Conservation (phyloP, 495 filamentous ascomycete genomes). For the Lichenothelia convexa region DNA sequence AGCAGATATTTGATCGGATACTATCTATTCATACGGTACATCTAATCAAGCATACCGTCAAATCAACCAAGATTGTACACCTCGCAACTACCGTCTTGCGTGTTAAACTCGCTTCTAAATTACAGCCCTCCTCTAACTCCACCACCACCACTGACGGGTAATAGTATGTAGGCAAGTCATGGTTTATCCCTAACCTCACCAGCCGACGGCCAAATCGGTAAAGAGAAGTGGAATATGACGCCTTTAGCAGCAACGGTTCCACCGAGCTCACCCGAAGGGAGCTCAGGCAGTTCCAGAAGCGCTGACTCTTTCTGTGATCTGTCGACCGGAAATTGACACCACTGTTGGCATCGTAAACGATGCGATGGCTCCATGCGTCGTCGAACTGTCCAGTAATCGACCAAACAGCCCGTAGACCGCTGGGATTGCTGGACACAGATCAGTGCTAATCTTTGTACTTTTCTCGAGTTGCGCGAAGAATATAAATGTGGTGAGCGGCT, state of each 20-base stretch:
- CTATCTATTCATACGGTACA: no score
- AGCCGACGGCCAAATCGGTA: constrained; percentile 65
- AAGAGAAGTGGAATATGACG: constrained; percentile 76
- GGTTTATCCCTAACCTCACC: constrained; percentile 72
- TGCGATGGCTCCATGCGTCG: constrained; percentile 60
- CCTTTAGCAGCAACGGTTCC: constrained; percentile 27
- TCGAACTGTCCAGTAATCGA: constrained; percentile 73
- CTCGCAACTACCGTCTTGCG: no score
- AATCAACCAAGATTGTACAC: no score
- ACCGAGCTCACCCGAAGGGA: constrained; percentile 58
- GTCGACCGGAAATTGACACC: constrained; percentile 87
- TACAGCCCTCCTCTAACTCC: no score
- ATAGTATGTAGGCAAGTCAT: constrained; percentile 59
- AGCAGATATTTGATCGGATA: no score
- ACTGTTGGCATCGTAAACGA: no score
- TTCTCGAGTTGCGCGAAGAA: no score
- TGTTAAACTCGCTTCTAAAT: no score
- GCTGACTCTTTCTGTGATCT: constrained; percentile 63
- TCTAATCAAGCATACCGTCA: no score
- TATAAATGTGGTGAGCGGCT: no score
- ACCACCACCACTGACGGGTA: no score
- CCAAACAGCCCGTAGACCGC: constrained; percentile 39
- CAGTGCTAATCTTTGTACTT: no score
- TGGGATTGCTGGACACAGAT: constrained; percentile 75
- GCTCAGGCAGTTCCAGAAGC: constrained; percentile 41